Base-by-base conservation (phyloP, 1,284 basidiomycete genomes). In the Leucoagaricus sp. region DNA sequence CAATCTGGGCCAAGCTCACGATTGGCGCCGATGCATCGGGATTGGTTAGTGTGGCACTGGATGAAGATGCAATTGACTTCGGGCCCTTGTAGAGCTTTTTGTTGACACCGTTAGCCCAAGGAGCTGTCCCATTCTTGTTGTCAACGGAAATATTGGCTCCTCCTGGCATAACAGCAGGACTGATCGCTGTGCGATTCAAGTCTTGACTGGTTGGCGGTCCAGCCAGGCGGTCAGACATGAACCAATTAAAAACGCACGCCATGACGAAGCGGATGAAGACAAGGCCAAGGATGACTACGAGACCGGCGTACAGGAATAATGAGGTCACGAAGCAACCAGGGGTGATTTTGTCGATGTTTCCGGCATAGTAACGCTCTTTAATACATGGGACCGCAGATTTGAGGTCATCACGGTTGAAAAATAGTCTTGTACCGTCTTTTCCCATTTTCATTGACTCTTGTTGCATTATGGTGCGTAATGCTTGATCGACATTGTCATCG, bases 161-260 rank as follows among this genome's bases (percentile, higher is more conserved):
- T 69, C 90, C 93, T 3, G 96, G 96, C 83, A 98, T 85, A 58
- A 97, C 93, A 1, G 93, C 91, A n/a, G 95, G 96, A 63, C 89
- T 92, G 68, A 98, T 90, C 46, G 85, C 94, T 17, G 86, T 84
- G 34, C 88, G 81, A 65, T 83, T 85, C 19, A 95, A 78, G 49
- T 91, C 81, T 55, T 80, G 80, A 57, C 70, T 83, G 59, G 83
- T 80, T 0, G 91, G 91, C 28, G 90, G 85, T 12, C 85, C 84
- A 33, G 92, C 89, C 47, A 96, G 83, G 55, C 81, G 82, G 17
- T 83, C 82, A 6, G 92, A 94, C 58, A 99, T 76, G 77, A 96
- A 96, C 96, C 96, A 99, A 66, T 86, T 94, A 82, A 98, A 99
- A 59, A 96, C 75, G 69, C 94, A 92, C 2, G 97, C 97, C 96